These are phyloP conservation scores for Chlorella sp. DNA, from an alignment of 139 green algal species.

Conservation along the genomic window DNA sequence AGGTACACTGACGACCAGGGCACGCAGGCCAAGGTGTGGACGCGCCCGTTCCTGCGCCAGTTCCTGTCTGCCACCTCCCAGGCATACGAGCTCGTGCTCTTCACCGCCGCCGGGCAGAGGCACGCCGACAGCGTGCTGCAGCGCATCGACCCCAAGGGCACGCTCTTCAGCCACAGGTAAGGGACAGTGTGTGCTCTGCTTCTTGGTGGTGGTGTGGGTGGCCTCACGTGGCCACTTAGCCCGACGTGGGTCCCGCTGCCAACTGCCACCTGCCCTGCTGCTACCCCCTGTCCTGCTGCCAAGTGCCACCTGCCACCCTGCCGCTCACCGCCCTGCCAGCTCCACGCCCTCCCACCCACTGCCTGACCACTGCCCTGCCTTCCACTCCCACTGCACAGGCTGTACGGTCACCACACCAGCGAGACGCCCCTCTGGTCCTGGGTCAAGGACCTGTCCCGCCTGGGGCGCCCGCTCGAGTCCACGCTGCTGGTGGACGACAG, in stretches of 20 bases:
- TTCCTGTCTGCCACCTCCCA: slow-evolving; percentile 11
- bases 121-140: slow-evolving; percentile 58
- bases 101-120: slow-evolving; percentile 66
- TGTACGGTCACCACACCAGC: slow-evolving; percentile 33
- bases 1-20: slow-evolving; percentile 10
- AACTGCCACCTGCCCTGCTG: too few relatives aligned
- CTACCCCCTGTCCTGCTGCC: too few relatives aligned
- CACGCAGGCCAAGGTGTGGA: slow-evolving; percentile 21
- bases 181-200: slow-evolving; percentile 25
- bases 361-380: too few relatives aligned
- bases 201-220: slow-evolving; percentile 25
- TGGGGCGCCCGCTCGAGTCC: slow-evolving; percentile 55
- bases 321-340: too few relatives aligned
- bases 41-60: slow-evolving; percentile 9
- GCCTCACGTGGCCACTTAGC: too few relatives aligned
- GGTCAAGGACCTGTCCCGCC: slow-evolving; percentile 71
- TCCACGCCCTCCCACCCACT: too few relatives aligned
- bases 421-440: slow-evolving; percentile 28
- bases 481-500: slow-evolving; percentile 78
- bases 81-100: slow-evolving; percentile 60
- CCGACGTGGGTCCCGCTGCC: too few relatives aligned
- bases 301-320: too few relatives aligned
- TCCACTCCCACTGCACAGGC: slow-evolving; percentile 11
- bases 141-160: slow-evolving; percentile 24
- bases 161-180: slow-evolving; percentile 20